A percentile compares a stretch with the other conserved stretches of the same genome.
Conservation (phyloP, 768 basidiomycete genomes). For the Boletus pseudopeckii region DNA sequence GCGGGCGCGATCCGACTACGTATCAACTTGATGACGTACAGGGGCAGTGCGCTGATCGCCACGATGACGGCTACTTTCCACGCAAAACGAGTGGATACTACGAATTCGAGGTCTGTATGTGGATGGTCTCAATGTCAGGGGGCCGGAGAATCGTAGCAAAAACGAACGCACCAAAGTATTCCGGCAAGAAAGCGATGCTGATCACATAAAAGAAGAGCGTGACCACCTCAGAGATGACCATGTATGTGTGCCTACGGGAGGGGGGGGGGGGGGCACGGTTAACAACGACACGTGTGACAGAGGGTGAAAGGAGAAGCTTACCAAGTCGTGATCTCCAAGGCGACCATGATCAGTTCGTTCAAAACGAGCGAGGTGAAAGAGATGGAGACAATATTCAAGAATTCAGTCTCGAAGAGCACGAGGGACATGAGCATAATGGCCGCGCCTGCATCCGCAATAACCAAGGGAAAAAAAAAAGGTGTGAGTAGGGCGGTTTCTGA, state of each 20-base stretch:
- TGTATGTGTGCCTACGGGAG: slow-evolving; percentile 78
- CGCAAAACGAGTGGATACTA: slow-evolving; percentile 79
- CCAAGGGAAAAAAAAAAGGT: too few relatives aligned
- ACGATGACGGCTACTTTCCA: slow-evolving; percentile 98
- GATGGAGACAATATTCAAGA: slow-evolving; percentile 96
- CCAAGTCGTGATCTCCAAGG: slow-evolving; percentile 97
- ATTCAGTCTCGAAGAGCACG: slow-evolving; percentile 94
- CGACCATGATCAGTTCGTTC: slow-evolving; percentile 99
- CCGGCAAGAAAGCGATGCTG: slow-evolving; percentile 91
- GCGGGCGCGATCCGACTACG: slow-evolving; percentile 86
- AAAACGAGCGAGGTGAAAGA: slow-evolving; percentile 95
- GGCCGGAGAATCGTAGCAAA: neutral
- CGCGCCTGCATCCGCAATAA: slow-evolving; percentile 54
- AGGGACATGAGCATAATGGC: slow-evolving; percentile 99
- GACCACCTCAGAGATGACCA: slow-evolving; percentile 88
- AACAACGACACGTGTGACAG: neutral
- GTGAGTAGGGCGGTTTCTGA: neutral
- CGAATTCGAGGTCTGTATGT: slow-evolving; percentile 85
- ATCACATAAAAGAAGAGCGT: slow-evolving; percentile 86
- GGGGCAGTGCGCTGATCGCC: slow-evolving; percentile 86
- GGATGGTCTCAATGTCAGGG: neutral
- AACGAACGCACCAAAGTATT: slow-evolving; percentile 84
- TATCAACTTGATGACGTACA: slow-evolving; percentile 88
- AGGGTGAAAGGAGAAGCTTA: slow-evolving; percentile 25
- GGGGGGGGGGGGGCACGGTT: neutral